Evolutionary conservation across 2,329 filamentous ascomycete species (phyloP), one percentile per base, ranked within the genome.

Genomic region (Penicillium thymicola): DNA sequence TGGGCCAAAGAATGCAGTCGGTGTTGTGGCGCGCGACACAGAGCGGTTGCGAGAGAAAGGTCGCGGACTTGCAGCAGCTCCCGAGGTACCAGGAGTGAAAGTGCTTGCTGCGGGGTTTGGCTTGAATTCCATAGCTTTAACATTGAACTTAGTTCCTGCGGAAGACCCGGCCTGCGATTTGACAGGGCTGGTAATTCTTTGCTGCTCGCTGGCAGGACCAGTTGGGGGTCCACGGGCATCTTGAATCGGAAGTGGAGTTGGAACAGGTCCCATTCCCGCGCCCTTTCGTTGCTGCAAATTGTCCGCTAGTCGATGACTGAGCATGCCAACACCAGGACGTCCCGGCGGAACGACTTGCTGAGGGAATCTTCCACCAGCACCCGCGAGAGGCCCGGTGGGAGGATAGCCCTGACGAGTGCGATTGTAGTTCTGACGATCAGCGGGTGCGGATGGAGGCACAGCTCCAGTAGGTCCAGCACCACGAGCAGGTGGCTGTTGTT

Each of bases 31-130:
- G 58, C 79, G 74, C 27, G 78, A 80, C 36, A 78, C 70, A 46
- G 78, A 75, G 43, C 67, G 75, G 46, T 73, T 75, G 54, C 82
- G 88, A 63, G 81, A 81, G 62, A 78, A 78, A 2, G 87, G 85
- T 34, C 83, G 82, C 30, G 91, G 90, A 68, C 89, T 95, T 3
- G 89, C 76, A 45, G 61, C 78, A 72, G 43, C 73, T 3, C 89
- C 90, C 36, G 84, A 81, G 44, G 84, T 90, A 34, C 74, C 79
- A 77, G 89, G 93, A 64, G 87, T 93, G 75, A 99, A 97, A 1
- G 88, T 81, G 43, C 84, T 83, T 0, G 92, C 92, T 59, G 88
- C 88, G 5, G 90, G 87, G 66, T 88, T 95, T 18, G 93, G 94
- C 62, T 89, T 87, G 76, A 97, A 97, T 67, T 96, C 92, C 69